Percentiles rank a stretch among this genome's conserved stretches.
Evolutionary conservation across 164 flowering plant genomes (phyloP).

Genomic region (Dillenia turbinata): DNA sequence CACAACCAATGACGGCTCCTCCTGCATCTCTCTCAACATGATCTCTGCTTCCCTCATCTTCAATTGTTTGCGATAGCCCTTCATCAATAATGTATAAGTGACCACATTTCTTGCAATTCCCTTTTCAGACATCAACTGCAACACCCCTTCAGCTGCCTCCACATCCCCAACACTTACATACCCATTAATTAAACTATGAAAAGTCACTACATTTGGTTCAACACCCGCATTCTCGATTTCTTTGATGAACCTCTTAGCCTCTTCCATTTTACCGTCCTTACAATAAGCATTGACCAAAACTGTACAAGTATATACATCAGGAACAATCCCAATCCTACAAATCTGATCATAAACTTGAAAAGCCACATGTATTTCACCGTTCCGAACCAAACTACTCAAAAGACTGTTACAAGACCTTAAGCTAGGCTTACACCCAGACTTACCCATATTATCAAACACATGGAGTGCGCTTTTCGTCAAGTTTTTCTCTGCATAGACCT

Average conservation of each 20-base stretch:
- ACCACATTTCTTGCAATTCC: slow-evolving; percentile 47
- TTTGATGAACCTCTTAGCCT: slow-evolving; percentile 43
- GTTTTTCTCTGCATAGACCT: slow-evolving; percentile 60
- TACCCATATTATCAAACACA: slow-evolving; percentile 86
- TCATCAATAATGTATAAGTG: slow-evolving; percentile 59
- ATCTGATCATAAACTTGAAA: slow-evolving; percentile 64
- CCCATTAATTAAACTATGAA: slow-evolving; percentile 73
- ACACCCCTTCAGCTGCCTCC: slow-evolving; percentile 47
- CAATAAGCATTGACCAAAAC: slow-evolving; percentile 81
- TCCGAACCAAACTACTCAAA: slow-evolving; percentile 59
- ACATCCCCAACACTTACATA: slow-evolving; percentile 53
- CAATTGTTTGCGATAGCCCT: slow-evolving; percentile 63
- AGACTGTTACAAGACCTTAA: slow-evolving; percentile 77
- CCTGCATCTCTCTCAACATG: slow-evolving; percentile 41
- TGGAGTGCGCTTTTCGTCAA: slow-evolving; percentile 53
- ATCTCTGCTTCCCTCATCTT: slow-evolving; percentile 67
- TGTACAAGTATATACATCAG: slow-evolving; percentile 65
- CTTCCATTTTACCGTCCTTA: slow-evolving; percentile 48
- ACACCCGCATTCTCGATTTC: slow-evolving; percentile 64
- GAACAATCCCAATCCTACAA: slow-evolving; percentile 47
- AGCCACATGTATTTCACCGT: slow-evolving; percentile 30
- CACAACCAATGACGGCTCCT: slow-evolving; percentile 23
- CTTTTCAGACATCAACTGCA: slow-evolving; percentile 48
- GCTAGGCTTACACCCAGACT: slow-evolving; percentile 61
- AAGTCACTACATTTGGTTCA: slow-evolving; percentile 61